Evolutionary conservation across 176 grass and related monocot genomes (phyloP), one percentile per base, ranked within the genome.

Genomic region (Thinopyrum elongatum): DNA sequence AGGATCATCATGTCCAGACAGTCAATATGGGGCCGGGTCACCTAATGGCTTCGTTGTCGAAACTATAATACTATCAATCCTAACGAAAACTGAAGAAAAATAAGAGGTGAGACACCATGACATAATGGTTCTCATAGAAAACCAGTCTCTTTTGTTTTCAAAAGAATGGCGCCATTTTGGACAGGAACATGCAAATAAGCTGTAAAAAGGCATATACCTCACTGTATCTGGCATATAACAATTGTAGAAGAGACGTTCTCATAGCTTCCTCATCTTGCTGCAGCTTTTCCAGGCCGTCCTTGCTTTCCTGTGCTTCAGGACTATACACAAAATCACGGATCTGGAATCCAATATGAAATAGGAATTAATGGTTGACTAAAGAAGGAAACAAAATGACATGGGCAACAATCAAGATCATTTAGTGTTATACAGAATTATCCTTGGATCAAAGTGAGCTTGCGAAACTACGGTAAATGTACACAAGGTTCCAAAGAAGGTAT

Each of bases 171-270:
- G 22, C 17, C 34, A 46, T 26, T 78, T 35, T 36, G 16, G 14
- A 88, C 39, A 87, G 41, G 7, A 15, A 25, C 17, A 67, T 42
- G 86, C 4, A 38, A 70, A 39, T 79, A 79, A 27, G 26, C 29
- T 31, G 10, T 15, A 36, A 35, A 35, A 85, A 93, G 29, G 30
- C n/a, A 65, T 85, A 13, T 91, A 98, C 97, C 97, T 98, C 97
- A 0, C 97, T 95, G 80, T 98, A 98, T 76, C 92, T 94, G 58
- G 97, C 90, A 92, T 99, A 94, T 58, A 92, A 99, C 82, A 92
- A 92, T 82, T 99, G 88, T n/a, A 96, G 80, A 91, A 99, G 90
- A 73, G 94, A 99, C 2, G 88, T 89, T 66, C 86, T 90, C 90
- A 92, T 93, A 31, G 74, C 55, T 78, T 91, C 90, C 72, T 99